Evolutionary conservation across 148 eudicot genomes (phyloP).

Genomic region (Cornus suecica): DNA sequence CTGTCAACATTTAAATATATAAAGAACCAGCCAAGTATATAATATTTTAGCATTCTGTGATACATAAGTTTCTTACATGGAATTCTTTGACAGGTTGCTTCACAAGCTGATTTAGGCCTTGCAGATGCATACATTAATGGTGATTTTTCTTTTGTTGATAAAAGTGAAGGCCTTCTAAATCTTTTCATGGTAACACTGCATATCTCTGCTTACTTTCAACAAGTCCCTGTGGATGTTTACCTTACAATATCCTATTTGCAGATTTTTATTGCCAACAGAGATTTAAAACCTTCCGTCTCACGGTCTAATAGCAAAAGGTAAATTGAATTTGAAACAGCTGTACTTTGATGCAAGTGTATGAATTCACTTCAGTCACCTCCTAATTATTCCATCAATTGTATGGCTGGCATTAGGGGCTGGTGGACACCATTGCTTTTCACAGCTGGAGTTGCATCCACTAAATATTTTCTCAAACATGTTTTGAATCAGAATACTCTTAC

Average conservation of each 20-base stretch:
- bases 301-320: constrained; percentile 47
- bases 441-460: constrained; percentile 82
- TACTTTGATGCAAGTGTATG: neutral
- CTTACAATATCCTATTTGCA: constrained; percentile 25
- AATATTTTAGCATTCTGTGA: neutral
- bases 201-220: constrained; percentile 2
- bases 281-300: constrained; percentile 42
- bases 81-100: constrained; percentile 57
- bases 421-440: constrained; percentile 92
- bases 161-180: constrained; percentile 72
- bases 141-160: constrained; percentile 83
- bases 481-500: constrained; percentile 71
- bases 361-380: neutral
- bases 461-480: constrained; percentile 78
- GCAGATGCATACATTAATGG: constrained; percentile 97
- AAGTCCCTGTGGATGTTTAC: constrained; percentile 1
- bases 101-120: constrained; percentile 89
- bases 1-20: neutral
- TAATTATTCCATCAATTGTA: neutral
- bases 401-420: constrained; percentile 71
- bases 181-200: constrained; percentile 64
- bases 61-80: neutral
- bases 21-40: neutral
- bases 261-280: constrained; percentile 72
- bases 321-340: neutral